A percentile compares a stretch with the other conserved stretches of the same genome.
Conservation (phyloP, 257 asterid species). For the Solanum bukasovii region DNA sequence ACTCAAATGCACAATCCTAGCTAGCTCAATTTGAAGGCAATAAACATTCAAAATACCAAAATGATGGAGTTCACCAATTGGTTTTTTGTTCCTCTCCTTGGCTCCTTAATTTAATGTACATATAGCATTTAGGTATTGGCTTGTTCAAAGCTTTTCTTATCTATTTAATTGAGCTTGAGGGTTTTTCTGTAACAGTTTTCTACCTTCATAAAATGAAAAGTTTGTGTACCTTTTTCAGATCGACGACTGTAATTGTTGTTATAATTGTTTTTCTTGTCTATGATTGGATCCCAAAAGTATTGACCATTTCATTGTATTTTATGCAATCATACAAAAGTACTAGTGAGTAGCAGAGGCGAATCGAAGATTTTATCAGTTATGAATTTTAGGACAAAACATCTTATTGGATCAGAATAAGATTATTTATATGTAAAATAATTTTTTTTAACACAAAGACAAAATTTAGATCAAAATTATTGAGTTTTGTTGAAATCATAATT, state of each 20-base stretch:
- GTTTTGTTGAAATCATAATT: background rate
- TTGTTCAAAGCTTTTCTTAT: background rate
- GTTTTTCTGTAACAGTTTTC: background rate
- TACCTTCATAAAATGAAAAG: background rate
- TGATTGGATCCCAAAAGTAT: background rate
- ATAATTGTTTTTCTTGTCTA: background rate
- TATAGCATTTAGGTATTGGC: background rate
- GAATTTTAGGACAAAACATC: background rate
- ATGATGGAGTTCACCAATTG: background rate
- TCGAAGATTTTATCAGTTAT: too few relatives aligned
- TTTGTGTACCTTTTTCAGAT: background rate
- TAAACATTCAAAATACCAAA: background rate
- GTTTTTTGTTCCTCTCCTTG: background rate
- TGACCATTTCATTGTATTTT: background rate
- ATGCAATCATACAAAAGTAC: background rate
- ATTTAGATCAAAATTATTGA: too few relatives aligned
- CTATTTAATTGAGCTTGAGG: background rate
- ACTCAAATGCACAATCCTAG: conserved; percentile 10
- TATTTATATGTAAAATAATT: too few relatives aligned
- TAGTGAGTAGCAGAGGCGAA: background rate
- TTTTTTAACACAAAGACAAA: too few relatives aligned
- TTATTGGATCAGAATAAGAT: background rate
- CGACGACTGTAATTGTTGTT: rapidly evolving
- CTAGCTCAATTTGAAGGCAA: conserved; percentile 10
- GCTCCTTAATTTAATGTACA: background rate